Evolutionary conservation across 2,329 filamentous ascomycete species (phyloP).

Genomic region (Didymella pinodella): DNA sequence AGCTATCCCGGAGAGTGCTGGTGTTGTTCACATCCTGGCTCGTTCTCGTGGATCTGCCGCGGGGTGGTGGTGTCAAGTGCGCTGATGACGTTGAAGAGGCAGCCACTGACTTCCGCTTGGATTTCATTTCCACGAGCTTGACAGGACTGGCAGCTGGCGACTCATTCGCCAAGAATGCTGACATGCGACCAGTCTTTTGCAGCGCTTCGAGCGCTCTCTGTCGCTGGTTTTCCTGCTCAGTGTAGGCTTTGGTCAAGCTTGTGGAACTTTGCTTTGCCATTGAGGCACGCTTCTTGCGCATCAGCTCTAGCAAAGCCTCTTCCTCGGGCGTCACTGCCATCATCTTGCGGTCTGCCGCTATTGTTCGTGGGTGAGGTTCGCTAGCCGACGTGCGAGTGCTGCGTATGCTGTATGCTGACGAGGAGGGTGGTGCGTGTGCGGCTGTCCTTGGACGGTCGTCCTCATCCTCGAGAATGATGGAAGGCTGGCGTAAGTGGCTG

Average conservation of each 20-base stretch:
- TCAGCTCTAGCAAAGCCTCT: conserved; percentile 58
- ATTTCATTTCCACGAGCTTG: conserved; percentile 28
- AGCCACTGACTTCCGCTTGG: conserved; percentile 28
- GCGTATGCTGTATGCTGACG: conserved; percentile 39
- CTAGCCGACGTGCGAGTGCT: conserved; percentile 46
- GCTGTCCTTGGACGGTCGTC: conserved; percentile 43
- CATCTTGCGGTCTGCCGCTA: conserved; percentile 45
- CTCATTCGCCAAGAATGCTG: conserved; percentile 39
- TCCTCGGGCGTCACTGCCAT: conserved; percentile 61
- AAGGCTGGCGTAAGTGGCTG: conserved; percentile 49
- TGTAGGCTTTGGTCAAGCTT: conserved; percentile 32
- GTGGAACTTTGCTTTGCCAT: conserved; percentile 53
- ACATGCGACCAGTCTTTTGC: conserved; percentile 30
- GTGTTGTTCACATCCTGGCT: conserved; percentile 26
- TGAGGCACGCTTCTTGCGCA: conserved; percentile 58
- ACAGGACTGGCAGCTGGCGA: conserved; percentile 32
- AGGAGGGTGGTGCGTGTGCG: conserved; percentile 29
- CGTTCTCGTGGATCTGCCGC: conserved; percentile 36
- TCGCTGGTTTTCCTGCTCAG: conserved; percentile 43
- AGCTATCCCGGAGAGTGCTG: conserved; percentile 41
- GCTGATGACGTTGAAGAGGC: conserved; percentile 33
- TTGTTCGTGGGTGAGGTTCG: conserved; percentile 43
- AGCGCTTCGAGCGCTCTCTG: conserved; percentile 29
- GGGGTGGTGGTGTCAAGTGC: conserved; percentile 33
- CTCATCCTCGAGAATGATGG: conserved; percentile 48